phyloP scores from a whole-genome alignment of 768 basidiomycete genomes.

The Naematelia aurantialba region DNA sequence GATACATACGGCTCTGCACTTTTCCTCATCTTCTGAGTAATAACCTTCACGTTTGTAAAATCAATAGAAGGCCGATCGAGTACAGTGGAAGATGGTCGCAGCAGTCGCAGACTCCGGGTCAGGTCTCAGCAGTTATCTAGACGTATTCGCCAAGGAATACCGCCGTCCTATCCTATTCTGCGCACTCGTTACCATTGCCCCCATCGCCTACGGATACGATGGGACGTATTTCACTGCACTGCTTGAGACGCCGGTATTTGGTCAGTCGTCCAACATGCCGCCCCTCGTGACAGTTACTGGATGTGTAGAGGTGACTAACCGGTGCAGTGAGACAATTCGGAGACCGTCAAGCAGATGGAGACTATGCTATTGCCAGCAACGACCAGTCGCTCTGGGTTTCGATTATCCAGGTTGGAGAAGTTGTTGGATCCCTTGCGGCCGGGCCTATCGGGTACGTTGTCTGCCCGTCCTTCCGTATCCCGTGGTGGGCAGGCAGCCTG shows the following conservation, averaged over 20 bases:
- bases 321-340: constrained; percentile 29
- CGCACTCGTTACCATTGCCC: constrained; percentile 4
- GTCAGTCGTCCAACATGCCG: too few species aligned
- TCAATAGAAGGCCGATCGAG: background rate
- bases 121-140: background rate
- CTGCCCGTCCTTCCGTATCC: background rate
- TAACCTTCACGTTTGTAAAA: too few species aligned
- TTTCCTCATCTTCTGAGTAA: too few species aligned
- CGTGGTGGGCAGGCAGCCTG: too few species aligned
- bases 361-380: constrained; percentile 24
- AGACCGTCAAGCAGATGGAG: constrained; percentile 15
- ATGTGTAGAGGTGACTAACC: background rate
- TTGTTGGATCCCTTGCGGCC: constrained; percentile 47
- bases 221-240: constrained; percentile 41
- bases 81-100: constrained; percentile 4
- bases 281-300: too few species aligned
- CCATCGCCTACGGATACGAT: constrained; percentile 20
- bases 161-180: constrained; percentile 3
- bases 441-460: constrained; percentile 39
- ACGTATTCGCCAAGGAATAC: constrained; percentile 2
- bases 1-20: too few species aligned
- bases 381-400: constrained; percentile 37
- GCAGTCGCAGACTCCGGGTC: background rate
- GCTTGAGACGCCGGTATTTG: constrained; percentile 21
- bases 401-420: constrained; percentile 49